phyloP scores from a whole-genome alignment of 495 filamentous ascomycete genomes.

The Neurospora sp. region DNA sequence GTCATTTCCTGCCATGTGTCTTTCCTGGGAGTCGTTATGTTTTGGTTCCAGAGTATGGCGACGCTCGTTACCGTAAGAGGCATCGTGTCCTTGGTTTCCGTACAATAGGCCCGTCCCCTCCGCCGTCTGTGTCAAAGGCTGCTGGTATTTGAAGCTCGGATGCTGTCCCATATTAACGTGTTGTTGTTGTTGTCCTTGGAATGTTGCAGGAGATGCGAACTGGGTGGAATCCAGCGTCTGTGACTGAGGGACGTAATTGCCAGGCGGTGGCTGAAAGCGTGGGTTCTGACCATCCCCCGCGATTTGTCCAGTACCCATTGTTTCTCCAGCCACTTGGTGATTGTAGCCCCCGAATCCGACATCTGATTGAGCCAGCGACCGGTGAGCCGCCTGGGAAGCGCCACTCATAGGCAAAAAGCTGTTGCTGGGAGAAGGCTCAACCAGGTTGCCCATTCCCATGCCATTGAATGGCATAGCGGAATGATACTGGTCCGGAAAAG shows the following conservation, averaged over 20 bases:
- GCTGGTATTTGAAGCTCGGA: neutral
- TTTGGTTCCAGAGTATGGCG: neutral
- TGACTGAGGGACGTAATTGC: neutral
- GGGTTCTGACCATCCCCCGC: neutral
- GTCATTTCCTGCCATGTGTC: neutral
- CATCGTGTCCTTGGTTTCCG: neutral
- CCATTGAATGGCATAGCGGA: neutral
- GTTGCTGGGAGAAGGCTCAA: neutral
- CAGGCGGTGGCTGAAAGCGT: neutral
- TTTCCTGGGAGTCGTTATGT: neutral
- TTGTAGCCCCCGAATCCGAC: neutral
- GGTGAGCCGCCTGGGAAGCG: neutral
- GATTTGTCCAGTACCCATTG: neutral
- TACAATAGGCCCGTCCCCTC: neutral
- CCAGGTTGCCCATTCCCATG: neutral
- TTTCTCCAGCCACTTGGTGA: neutral
- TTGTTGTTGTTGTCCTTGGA: neutral
- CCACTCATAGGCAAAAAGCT: neutral
- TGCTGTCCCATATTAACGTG: neutral
- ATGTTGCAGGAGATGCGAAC: neutral
- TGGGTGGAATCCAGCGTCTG: neutral
- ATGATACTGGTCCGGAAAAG: neutral
- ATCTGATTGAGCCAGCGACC: neutral
- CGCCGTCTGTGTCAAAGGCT: neutral
- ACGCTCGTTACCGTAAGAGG: neutral